A percentile compares a stretch with the other conserved stretches of the same genome.
phyloP scores from a whole-genome alignment of 1,139 yeast species.

The Tardiomyces blankii region DNA sequence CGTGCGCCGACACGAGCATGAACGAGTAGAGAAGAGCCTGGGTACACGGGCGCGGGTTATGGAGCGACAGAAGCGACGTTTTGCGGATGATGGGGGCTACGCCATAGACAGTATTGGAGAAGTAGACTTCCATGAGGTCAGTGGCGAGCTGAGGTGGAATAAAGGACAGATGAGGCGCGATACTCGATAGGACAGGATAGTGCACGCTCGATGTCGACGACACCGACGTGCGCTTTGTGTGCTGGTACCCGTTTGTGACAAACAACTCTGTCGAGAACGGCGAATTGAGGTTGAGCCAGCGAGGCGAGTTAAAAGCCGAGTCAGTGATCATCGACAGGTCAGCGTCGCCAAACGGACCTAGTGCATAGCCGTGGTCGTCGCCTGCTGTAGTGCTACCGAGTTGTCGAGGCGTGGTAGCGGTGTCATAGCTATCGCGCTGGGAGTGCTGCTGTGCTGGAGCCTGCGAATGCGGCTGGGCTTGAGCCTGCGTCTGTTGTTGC shows the following conservation, averaged over 20 bases:
- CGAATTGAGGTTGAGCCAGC: not conserved
- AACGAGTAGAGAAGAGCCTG: slow-evolving; percentile 26
- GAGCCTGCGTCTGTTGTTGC: too few species aligned
- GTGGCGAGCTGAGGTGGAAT: slow-evolving; percentile 25
- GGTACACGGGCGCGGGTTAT: slow-evolving; percentile 8
- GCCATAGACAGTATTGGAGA: slow-evolving; percentile 21
- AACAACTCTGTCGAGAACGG: not conserved
- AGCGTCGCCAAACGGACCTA: not conserved
- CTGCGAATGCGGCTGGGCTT: too few species aligned
- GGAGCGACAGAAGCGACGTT: slow-evolving; percentile 14
- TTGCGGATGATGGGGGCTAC: slow-evolving; percentile 20
- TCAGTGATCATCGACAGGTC: not conserved
- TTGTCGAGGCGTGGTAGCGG: too few species aligned
- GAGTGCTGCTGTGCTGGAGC: too few species aligned
- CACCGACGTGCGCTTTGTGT: slow-evolving; percentile 1
- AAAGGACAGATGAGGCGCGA: slow-evolving; percentile 18
- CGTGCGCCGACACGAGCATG: slow-evolving; percentile 27
- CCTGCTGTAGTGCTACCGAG: too few species aligned
- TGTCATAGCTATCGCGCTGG: too few species aligned
- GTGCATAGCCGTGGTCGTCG: not conserved
- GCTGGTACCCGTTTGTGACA: slow-evolving; percentile 2
- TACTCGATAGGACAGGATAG: slow-evolving; percentile 21
- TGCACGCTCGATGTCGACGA: slow-evolving; percentile 2
- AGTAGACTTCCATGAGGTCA: slow-evolving; percentile 28
- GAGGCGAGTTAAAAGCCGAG: not conserved